Conservation (phyloP, 2,329 filamentous ascomycete genomes). For the Colletotrichum paranaense region DNA sequence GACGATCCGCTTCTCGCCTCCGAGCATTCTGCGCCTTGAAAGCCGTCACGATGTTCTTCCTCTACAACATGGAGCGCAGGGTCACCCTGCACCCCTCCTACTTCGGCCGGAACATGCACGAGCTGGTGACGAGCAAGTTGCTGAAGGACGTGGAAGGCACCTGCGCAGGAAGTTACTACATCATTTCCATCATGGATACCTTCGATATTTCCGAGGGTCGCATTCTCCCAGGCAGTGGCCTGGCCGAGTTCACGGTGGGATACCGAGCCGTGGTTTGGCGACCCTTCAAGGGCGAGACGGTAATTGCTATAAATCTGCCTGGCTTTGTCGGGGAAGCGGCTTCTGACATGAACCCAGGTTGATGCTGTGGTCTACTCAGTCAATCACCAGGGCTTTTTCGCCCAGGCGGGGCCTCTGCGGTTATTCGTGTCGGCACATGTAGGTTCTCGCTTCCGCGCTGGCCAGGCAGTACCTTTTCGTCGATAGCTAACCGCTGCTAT, state of each 20-base stretch:
- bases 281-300: conserved; percentile 97
- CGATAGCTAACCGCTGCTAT: conserved; percentile 40
- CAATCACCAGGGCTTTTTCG: conserved; percentile 92
- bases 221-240: conserved; percentile 89
- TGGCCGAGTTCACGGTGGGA: conserved; percentile 93
- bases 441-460: conserved; percentile 50
- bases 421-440: conserved; percentile 88
- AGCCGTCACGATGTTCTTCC: conserved; percentile 85
- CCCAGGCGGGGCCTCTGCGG: conserved; percentile 80
- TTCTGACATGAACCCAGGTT: conserved; percentile 67
- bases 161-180: conserved; percentile 95
- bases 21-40: conserved; percentile 7
- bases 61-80: conserved; percentile 94
- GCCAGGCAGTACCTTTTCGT: conserved; percentile 23
- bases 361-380: conserved; percentile 94
- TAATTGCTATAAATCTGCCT: conserved; percentile 59
- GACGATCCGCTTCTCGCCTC: not conserved
- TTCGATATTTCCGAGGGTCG: conserved; percentile 94
- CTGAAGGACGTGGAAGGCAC: conserved; percentile 94
- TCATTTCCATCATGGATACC: conserved; percentile 97
- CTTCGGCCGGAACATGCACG: conserved; percentile 93
- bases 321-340: conserved; percentile 29
- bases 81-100: conserved; percentile 97
- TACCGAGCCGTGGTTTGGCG: conserved; percentile 98
- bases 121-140: conserved; percentile 89